Evolutionary conservation across 2,329 filamentous ascomycete species (phyloP), one percentile per base, ranked within the genome.

Genomic region (Cercospora beticola): DNA sequence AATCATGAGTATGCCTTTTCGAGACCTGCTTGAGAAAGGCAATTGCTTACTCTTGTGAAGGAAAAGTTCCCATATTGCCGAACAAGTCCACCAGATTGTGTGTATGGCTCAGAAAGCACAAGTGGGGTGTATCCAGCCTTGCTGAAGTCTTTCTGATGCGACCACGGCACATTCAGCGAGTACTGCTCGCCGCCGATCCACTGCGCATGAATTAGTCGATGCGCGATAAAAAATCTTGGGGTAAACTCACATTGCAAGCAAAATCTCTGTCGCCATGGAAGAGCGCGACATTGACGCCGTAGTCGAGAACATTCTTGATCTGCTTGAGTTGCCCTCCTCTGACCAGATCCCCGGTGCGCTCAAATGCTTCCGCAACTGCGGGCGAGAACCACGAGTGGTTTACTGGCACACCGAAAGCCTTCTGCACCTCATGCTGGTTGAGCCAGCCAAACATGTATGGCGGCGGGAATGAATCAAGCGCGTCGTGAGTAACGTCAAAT

Each of bases 261-360:
- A 84, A 85, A 72, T 88, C 86, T 33, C 85, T 83, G 71, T 89
- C 87, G 8, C 88, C 88, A 76, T 94, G 92, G 65, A 93, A 85
- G 68, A 95, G 81, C 5, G 89, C 88, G 26, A 95, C 86, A 21
- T 87, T 81, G 60, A 85, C 76, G 40, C 81, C 81, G 4, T 79
- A 75, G 31, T 76, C 74, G 18, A 85, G 76, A 18, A 85, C 75
- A 16, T 77, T 77, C 5, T 77, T 79, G 10, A 85, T 69, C 57
- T 82, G 80, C 2, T 78, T 71, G 14, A 83, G 66, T 54, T 80
- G 77, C 1, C 76, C 78, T 46, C 71, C 71, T 58, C 68, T 73
- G 14, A 69, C 66, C 72, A 80, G 74, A 70, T 86, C 84, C 23
- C 84, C 84, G 4, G 83, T 83, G 68, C 70, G 66, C 6, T 67